A percentile compares a stretch with the other conserved stretches of the same genome.
Conservation (phyloP, 257 asterid genomes). For the Ligustrum vulgare region DNA sequence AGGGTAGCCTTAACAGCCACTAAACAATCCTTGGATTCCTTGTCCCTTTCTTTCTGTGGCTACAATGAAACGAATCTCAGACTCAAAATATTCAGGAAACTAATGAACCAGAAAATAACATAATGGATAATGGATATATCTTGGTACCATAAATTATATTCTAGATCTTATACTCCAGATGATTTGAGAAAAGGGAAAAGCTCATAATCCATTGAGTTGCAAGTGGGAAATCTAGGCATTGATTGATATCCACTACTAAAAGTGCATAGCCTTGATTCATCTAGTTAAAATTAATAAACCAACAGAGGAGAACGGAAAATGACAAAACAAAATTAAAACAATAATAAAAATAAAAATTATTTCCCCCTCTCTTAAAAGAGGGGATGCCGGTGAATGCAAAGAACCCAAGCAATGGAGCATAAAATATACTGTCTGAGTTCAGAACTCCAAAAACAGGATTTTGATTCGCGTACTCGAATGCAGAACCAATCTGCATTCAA, state of each 20-base stretch:
- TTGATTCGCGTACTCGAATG: conserved; percentile 85
- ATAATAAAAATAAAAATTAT: conserved; percentile 10
- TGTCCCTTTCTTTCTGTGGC: background rate
- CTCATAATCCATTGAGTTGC: conserved; percentile 14
- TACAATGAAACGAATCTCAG: background rate
- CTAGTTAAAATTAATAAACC: background rate
- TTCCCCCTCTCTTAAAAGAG: conserved; percentile 70
- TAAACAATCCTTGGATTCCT: background rate
- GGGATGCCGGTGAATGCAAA: conserved; percentile 88
- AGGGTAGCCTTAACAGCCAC: conserved; percentile 1
- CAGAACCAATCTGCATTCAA: conserved; percentile 74
- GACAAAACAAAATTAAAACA: background rate
- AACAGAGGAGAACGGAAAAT: background rate
- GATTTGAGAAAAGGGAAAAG: background rate
- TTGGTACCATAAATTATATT: background rate
- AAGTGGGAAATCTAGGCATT: background rate
- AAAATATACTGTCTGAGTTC: conserved; percentile 73
- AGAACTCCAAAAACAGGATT: conserved; percentile 81
- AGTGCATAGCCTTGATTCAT: background rate
- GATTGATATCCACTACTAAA: background rate
- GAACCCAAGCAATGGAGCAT: conserved; percentile 93
- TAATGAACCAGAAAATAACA: background rate
- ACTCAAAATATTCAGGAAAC: background rate
- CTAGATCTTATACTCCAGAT: background rate
- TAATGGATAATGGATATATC: background rate